Percentiles rank a stretch among this genome's conserved stretches.
These are phyloP conservation scores for Mycena rosella DNA, from an alignment of 768 basidiomycete species.

Conservation along the genomic window DNA sequence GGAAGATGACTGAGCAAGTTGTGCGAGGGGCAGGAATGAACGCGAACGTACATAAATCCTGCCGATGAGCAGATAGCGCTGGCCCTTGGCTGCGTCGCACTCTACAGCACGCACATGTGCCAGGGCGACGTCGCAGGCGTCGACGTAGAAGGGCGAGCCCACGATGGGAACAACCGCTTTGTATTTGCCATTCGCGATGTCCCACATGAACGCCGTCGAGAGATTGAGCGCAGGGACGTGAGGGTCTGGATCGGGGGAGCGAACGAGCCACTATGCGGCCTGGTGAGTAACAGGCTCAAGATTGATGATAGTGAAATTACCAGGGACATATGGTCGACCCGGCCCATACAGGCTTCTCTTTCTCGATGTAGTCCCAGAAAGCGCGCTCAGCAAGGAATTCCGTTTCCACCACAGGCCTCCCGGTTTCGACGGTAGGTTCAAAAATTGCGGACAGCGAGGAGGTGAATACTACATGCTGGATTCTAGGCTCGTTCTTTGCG, in stretches of 20 bases:
- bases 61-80: constrained; percentile 34
- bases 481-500: constrained; percentile 52
- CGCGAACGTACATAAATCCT: constrained; percentile 20
- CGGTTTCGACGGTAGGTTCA: constrained; percentile 17
- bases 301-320: constrained; percentile 1
- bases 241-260: constrained; percentile 18
- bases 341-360: constrained; percentile 23
- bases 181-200: constrained; percentile 28
- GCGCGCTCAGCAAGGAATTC: constrained; percentile 40
- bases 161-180: constrained; percentile 19
- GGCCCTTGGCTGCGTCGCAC: constrained; percentile 24
- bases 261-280: constrained; percentile 12
- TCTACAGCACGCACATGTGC: constrained; percentile 44
- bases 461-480: constrained; percentile 61
- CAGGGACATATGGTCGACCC: constrained; percentile 24
- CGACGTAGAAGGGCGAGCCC: constrained; percentile 36
- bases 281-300: neutral
- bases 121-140: constrained; percentile 51
- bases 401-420: constrained; percentile 24
- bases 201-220: constrained; percentile 24
- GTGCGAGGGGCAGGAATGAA: neutral
- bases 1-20: neutral
- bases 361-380: constrained; percentile 37
- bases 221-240: constrained; percentile 31
- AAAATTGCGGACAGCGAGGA: constrained; percentile 46